A percentile compares a stretch with the other conserved stretches of the same genome.
phyloP scores from a whole-genome alignment of 805 yeast species.

The Phaffomyces thermotolerans region DNA sequence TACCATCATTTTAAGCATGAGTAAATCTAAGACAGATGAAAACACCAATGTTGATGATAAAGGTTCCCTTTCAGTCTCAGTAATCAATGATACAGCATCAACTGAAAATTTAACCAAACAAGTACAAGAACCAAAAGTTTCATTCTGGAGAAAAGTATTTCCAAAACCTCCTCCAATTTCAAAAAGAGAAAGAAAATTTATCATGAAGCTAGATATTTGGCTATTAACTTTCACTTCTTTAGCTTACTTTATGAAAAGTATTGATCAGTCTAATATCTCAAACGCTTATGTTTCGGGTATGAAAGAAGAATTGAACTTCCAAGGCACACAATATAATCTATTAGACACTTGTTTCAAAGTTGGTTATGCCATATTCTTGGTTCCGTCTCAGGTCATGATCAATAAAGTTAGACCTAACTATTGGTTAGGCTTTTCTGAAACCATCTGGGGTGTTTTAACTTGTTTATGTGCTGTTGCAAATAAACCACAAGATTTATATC shows the following conservation, averaged over 20 bases:
- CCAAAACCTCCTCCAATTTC: slow-evolving; percentile 4
- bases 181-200: slow-evolving; percentile 6
- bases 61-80: background rate
- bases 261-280: slow-evolving; percentile 46
- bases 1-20: too few species aligned
- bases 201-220: slow-evolving; percentile 11
- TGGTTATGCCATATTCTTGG: slow-evolving; percentile 55
- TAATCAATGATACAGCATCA: background rate
- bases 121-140: background rate
- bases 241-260: slow-evolving; percentile 29
- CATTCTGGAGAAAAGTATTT: slow-evolving; percentile 1
- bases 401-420: slow-evolving; percentile 47
- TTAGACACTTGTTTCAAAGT: slow-evolving; percentile 53
- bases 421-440: slow-evolving; percentile 45
- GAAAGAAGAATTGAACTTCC: slow-evolving; percentile 29
- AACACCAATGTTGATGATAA: background rate
- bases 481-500: slow-evolving; percentile 33
- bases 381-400: slow-evolving; percentile 59
- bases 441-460: slow-evolving; percentile 65
- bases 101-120: background rate
- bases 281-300: slow-evolving; percentile 53
- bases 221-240: slow-evolving; percentile 4
- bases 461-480: slow-evolving; percentile 41
- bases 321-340: slow-evolving; percentile 5
- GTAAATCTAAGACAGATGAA: background rate